These are phyloP conservation scores for Globisporangium iwayamae DNA, from an alignment of 352 stramenopile species.

Conservation along the genomic window DNA sequence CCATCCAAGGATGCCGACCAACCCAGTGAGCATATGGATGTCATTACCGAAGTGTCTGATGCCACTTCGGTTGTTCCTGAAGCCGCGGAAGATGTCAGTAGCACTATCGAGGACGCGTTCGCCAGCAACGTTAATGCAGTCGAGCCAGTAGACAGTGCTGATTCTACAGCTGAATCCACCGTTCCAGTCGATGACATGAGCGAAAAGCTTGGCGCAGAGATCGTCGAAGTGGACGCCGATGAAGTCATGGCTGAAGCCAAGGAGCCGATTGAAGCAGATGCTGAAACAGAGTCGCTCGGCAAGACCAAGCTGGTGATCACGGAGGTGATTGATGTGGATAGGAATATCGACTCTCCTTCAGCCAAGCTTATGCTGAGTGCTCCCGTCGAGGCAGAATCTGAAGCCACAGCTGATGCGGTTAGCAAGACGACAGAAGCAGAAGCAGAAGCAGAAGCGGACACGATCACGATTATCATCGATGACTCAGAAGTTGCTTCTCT, in stretches of 20 bases:
- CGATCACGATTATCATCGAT: neutral
- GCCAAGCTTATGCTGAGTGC: neutral
- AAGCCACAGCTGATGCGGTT: neutral
- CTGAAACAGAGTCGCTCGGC: neutral
- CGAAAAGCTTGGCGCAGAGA: neutral
- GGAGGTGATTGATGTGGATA: constrained; percentile 3
- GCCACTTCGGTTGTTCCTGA: neutral
- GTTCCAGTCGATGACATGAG: neutral
- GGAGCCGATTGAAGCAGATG: neutral
- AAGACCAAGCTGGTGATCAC: neutral
- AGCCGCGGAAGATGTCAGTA: neutral
- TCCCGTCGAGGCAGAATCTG: neutral
- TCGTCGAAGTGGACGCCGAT: neutral
- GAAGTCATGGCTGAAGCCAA: neutral
- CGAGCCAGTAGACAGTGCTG: neutral
- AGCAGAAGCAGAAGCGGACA: neutral
- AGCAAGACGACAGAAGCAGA: neutral
- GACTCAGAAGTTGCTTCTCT: neutral
- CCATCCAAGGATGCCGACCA: neutral
- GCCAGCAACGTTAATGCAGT: neutral
- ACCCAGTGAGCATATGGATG: neutral
- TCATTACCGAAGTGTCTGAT: neutral
- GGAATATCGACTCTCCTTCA: constrained; percentile 2
- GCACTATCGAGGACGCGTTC: neutral
- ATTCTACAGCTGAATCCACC: neutral